phyloP scores from a whole-genome alignment of 805 yeast genomes.

The Ogataea nitratoaversa region DNA sequence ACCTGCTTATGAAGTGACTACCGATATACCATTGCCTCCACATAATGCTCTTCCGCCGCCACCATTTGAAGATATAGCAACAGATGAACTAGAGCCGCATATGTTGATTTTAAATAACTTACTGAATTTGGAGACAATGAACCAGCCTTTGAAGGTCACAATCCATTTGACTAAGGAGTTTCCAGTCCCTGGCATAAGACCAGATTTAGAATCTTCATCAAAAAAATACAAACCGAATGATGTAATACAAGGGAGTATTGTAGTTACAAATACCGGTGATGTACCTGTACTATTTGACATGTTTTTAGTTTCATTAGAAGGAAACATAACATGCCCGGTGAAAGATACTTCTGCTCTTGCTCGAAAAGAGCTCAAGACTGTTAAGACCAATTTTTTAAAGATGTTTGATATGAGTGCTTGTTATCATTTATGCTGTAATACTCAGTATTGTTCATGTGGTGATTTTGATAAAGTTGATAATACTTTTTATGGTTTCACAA shows the following conservation, averaged over 20 bases:
- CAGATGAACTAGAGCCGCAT: neutral
- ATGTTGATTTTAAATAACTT: constrained; percentile 24
- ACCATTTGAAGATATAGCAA: neutral
- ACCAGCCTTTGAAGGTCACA: constrained; percentile 22
- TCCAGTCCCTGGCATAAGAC: constrained; percentile 26
- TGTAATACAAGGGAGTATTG: constrained; percentile 52
- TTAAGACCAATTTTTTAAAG: constrained; percentile 40
- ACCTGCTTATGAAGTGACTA: neutral
- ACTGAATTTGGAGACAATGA: constrained; percentile 18
- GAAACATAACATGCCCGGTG: too few species aligned
- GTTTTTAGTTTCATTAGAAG: constrained; percentile 58
- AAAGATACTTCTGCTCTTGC: too few species aligned
- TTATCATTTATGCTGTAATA: constrained; percentile 36
- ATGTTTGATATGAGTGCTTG: constrained; percentile 52
- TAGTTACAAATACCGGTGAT: constrained; percentile 37
- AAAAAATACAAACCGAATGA: constrained; percentile 69
- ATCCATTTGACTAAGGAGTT: constrained; percentile 38
- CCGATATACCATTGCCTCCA: neutral
- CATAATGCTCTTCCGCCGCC: too few species aligned
- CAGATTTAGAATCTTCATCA: constrained; percentile 31
- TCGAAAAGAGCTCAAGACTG: too few species aligned
- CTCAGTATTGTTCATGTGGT: neutral
- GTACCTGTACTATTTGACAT: constrained; percentile 53
- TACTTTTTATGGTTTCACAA: constrained; percentile 37
- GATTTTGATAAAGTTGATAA: constrained; percentile 24